These are phyloP conservation scores for Trichoderma breve DNA, from an alignment of 2,329 filamentous ascomycete genomes.

Conservation along the genomic window DNA sequence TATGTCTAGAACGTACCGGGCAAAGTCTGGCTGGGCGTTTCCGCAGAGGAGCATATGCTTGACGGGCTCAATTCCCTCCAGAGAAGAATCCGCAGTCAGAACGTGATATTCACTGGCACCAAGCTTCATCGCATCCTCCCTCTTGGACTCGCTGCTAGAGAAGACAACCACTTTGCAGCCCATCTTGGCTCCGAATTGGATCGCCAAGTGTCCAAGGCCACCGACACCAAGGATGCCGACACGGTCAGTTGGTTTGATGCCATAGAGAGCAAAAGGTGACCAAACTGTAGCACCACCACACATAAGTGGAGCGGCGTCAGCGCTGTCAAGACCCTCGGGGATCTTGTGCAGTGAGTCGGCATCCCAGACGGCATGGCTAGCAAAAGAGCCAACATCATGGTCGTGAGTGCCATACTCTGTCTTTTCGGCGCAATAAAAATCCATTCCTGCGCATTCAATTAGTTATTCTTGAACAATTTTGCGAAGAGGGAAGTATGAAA, in stretches of 20 bases:
- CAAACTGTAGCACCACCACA: conserved; percentile 78
- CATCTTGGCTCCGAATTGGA: conserved; percentile 65
- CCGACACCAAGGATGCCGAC: conserved; percentile 68
- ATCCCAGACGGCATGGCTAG: conserved; percentile 43
- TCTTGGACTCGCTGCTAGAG: conserved; percentile 61
- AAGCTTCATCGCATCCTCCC: conserved; percentile 32
- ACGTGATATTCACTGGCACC: conserved; percentile 19
- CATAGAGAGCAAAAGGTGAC: conserved; percentile 61
- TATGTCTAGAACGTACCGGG: neutral
- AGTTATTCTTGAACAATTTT: neutral
- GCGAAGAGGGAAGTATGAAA: too few species aligned
- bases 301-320: conserved; percentile 69
- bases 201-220: conserved; percentile 64
- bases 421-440: conserved; percentile 38
- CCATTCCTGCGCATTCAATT: conserved; percentile 16
- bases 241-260: conserved; percentile 69
- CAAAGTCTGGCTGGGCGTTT: conserved; percentile 11
- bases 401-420: conserved; percentile 36
- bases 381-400: conserved; percentile 44
- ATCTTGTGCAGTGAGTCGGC: conserved; percentile 45
- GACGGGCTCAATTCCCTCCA: conserved; percentile 3
- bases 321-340: conserved; percentile 61
- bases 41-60: conserved; percentile 21
- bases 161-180: conserved; percentile 63
- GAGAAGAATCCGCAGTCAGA: neutral